Percentiles rank a stretch among this genome's conserved stretches.
Conservation (phyloP, 805 yeast genomes). For the Starmerella sp. region DNA sequence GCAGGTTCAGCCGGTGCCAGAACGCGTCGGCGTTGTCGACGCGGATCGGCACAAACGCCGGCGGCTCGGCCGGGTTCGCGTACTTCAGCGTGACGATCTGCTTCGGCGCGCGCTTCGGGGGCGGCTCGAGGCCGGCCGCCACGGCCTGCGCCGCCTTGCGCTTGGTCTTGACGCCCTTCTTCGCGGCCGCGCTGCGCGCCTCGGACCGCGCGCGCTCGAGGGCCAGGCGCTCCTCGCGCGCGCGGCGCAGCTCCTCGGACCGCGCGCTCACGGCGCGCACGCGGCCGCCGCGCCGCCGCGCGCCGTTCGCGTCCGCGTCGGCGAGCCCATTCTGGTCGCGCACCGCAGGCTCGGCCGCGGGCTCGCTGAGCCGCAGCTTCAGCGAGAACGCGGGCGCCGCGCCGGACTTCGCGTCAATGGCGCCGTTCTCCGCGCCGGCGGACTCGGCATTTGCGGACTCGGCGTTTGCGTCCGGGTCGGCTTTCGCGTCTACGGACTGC, state of each 20-base stretch:
- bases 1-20: constrained; percentile 28
- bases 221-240: neutral
- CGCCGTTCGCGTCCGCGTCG: neutral
- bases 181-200: constrained; percentile 3
- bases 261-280: constrained; percentile 12
- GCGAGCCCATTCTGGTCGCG: neutral
- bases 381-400: neutral
- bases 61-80: constrained; percentile 16
- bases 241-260: constrained; percentile 16
- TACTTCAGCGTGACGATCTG: constrained; percentile 17
- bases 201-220: neutral
- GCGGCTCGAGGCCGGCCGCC: neutral
- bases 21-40: constrained; percentile 21
- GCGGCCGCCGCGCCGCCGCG: constrained; percentile 15
- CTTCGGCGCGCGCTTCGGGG: constrained; percentile 5
- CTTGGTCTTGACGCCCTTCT: neutral
- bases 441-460: neutral
- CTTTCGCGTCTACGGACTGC: neutral
- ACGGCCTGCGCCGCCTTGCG: constrained; percentile 6
- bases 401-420: neutral
- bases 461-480: neutral
- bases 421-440: too few relatives aligned
- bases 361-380: neutral
- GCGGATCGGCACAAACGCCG: constrained; percentile 24
- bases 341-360: neutral